Conservation (phyloP, 345 rosid species). For the Eucalyptus regnans region DNA sequence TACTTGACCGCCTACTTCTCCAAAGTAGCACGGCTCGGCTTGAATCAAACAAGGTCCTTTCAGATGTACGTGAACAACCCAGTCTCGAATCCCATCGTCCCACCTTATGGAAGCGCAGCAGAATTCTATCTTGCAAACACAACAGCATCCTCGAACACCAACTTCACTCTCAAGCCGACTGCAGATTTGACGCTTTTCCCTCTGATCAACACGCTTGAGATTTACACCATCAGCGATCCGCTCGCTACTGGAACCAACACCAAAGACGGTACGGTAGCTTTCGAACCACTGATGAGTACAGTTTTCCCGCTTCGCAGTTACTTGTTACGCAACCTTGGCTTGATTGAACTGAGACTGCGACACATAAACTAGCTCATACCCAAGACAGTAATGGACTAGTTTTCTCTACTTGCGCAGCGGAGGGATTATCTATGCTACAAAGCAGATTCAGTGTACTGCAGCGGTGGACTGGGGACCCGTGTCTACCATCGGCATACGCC, state of each 20-base stretch:
- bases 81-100: background rate
- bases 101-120: background rate
- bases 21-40: background rate
- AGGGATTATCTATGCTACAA: background rate
- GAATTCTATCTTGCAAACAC: background rate
- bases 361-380: background rate
- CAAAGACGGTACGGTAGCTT: background rate
- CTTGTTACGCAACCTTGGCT: background rate
- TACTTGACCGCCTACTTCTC: background rate
- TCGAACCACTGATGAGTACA: background rate
- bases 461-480: constrained; percentile 3
- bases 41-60: background rate
- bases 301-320: background rate
- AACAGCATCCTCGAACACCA: background rate
- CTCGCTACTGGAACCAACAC: background rate
- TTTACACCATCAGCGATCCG: background rate
- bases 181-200: background rate
- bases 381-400: background rate
- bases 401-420: background rate
- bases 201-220: background rate
- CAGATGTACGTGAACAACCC: background rate
- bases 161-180: background rate
- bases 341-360: fast-evolving
- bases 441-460: background rate
- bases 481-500: background rate